phyloP scores from a whole-genome alignment of 2,329 filamentous ascomycete species.

The Cytospora chrysosperma region DNA sequence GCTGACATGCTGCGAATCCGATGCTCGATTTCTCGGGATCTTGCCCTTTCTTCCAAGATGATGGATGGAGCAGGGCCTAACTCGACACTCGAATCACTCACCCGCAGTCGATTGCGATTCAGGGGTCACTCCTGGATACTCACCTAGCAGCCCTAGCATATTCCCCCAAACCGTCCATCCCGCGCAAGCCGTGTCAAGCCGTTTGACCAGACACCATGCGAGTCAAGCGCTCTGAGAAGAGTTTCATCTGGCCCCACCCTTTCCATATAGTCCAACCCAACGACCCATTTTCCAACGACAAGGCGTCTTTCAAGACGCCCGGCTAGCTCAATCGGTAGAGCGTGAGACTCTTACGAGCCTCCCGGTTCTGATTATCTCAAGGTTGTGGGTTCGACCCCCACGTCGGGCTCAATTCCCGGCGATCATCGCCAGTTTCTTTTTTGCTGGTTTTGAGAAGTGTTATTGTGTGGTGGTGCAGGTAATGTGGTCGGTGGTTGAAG shows the following conservation, averaged over 20 bases:
- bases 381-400: constrained; percentile 24
- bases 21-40: neutral
- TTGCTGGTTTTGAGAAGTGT: too few species aligned
- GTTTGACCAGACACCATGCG: neutral
- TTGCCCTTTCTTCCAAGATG: neutral
- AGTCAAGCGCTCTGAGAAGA: neutral
- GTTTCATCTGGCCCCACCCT: neutral
- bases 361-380: constrained; percentile 22
- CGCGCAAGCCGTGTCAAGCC: neutral
- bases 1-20: neutral
- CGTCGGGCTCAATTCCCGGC: constrained; percentile 17
- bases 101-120: neutral
- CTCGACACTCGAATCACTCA: neutral
- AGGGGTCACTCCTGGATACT: neutral
- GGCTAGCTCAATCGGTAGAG: constrained; percentile 71
- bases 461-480: too few species aligned
- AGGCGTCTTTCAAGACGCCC: constrained; percentile 35
- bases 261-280: neutral
- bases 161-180: neutral
- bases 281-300: neutral
- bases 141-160: too few species aligned
- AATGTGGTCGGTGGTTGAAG: neutral
- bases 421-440: neutral
- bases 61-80: neutral
- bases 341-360: constrained; percentile 62